These are phyloP conservation scores for Corymbia maculata DNA, from an alignment of 345 rosid genomes.

Conservation along the genomic window DNA sequence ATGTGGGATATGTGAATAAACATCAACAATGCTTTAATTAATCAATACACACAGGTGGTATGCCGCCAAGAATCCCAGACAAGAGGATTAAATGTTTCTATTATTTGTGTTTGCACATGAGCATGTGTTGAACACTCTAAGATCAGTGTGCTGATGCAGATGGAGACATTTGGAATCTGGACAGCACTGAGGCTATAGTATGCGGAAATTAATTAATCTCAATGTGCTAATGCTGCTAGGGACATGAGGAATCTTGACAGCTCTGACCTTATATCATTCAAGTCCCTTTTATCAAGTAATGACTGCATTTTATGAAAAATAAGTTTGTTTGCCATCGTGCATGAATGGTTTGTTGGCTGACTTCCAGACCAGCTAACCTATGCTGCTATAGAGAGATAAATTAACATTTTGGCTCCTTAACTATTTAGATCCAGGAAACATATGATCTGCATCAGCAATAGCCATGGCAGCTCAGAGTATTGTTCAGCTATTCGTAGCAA, in stretches of 20 bases:
- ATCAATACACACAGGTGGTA: no score
- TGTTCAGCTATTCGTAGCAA: neutral
- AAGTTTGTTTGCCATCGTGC: neutral
- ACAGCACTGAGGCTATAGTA: neutral
- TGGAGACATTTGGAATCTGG: no score
- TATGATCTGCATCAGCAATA: neutral
- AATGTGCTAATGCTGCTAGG: neutral
- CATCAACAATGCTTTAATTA: no score
- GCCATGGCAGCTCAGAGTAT: neutral
- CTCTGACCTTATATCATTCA: neutral
- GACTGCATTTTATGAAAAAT: neutral
- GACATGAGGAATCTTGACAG: neutral
- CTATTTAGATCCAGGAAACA: neutral
- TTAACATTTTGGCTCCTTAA: neutral
- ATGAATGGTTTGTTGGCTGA: neutral
- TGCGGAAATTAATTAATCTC: neutral
- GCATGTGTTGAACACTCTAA: no score
- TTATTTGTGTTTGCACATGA: no score
- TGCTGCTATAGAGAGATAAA: neutral
- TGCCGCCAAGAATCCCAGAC: no score
- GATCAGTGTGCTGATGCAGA: no score
- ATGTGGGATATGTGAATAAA: no score
- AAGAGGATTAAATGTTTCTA: no score
- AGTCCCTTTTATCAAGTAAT: neutral
- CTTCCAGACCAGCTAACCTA: neutral